Base-by-base conservation (phyloP, 1,139 yeast species). In the Eremothecium gossypii region DNA sequence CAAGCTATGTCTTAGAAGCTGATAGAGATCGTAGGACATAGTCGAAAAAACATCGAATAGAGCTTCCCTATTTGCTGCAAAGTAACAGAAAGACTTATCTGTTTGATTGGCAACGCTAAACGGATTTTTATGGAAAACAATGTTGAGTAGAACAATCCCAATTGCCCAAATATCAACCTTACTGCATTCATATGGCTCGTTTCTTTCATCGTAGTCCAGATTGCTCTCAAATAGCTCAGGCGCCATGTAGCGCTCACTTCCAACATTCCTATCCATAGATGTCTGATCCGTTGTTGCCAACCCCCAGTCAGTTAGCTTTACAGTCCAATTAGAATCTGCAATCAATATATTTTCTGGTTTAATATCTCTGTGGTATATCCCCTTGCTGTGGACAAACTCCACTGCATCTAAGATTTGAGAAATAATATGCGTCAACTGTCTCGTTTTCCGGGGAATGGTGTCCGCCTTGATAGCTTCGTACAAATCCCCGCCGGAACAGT, bases 221-320 rank as follows among this genome's bases (percentile, higher is more conserved):
- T 61, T 60, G n/a, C 57, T 50, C 52, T 81, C 86, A 56, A 83
- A 77, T 42, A 89, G 68, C 60, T 91, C 98, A 0, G 98, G 98
- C 0, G 97, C 95, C 98, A 91, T 91, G 63, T 91, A 91, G 47
- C 96, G 71, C 63, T 89, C 96, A 39, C 91, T 79, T 20, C 98
- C 98, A 45, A 89, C 84, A 50, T 89, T 96, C 61, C 87, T 84
- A 55, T 89, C 96, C 34, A 74, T 65, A 54, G 87, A 79, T 36
- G 66, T 65, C 41, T 67, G 66, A 27, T 72, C 68, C 12, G 83
- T 77, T 2, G 96, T 82, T 2, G 95, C 95, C 54, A 86, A 69
- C 2, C 96, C 96, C 91, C 95, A 86, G 65, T 86, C 96, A 44
- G 95, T 85, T 42, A 86, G 68, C 59, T 84, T 85, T 54, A 86